phyloP scores from a whole-genome alignment of 495 filamentous ascomycete species.

The Aspergillus avenaceus region DNA sequence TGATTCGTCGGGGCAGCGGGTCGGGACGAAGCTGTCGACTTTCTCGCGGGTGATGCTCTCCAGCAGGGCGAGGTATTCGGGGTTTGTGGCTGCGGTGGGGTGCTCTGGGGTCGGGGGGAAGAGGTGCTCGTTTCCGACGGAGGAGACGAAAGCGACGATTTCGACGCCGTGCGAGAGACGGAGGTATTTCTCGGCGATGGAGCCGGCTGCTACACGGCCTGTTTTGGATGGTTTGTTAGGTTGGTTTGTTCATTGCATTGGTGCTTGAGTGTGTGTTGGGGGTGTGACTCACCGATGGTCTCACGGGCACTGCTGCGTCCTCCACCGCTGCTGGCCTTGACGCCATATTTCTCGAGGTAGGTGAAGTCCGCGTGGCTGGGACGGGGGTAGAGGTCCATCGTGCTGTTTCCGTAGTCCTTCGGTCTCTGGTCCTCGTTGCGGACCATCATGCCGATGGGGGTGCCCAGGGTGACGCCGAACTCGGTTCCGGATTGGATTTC shows the following conservation, averaged over 20 bases:
- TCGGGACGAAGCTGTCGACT: slow-evolving; percentile 80
- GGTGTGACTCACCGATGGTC: slow-evolving; percentile 66
- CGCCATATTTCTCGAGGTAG: slow-evolving; percentile 94
- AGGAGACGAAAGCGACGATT: slow-evolving; percentile 87
- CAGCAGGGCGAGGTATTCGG: slow-evolving; percentile 73
- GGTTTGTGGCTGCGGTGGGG: slow-evolving; percentile 73
- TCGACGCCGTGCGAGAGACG: slow-evolving; percentile 74
- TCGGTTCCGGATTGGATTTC: slow-evolving; percentile 94
- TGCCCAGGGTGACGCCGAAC: slow-evolving; percentile 86
- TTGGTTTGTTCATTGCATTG: slow-evolving; percentile 14
- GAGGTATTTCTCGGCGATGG: slow-evolving; percentile 93
- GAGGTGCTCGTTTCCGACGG: slow-evolving; percentile 77
- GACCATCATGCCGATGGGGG: slow-evolving; percentile 85
- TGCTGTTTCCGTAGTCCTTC: slow-evolving; percentile 86
- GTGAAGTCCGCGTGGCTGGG: slow-evolving; percentile 96
- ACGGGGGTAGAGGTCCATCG: slow-evolving; percentile 88
- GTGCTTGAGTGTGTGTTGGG: not conserved
- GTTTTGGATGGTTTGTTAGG: slow-evolving; percentile 3
- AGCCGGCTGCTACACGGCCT: slow-evolving; percentile 88
- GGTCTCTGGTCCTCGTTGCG: slow-evolving; percentile 91
- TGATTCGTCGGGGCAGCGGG: slow-evolving; percentile 74
- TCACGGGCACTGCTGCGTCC: slow-evolving; percentile 90
- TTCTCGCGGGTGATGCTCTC: slow-evolving; percentile 68
- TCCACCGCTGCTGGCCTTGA: slow-evolving; percentile 89
- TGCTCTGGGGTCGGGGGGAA: slow-evolving; percentile 75